These are phyloP conservation scores for Jamesozyma rosinii DNA, from an alignment of 805 yeast species.

Conservation along the genomic window DNA sequence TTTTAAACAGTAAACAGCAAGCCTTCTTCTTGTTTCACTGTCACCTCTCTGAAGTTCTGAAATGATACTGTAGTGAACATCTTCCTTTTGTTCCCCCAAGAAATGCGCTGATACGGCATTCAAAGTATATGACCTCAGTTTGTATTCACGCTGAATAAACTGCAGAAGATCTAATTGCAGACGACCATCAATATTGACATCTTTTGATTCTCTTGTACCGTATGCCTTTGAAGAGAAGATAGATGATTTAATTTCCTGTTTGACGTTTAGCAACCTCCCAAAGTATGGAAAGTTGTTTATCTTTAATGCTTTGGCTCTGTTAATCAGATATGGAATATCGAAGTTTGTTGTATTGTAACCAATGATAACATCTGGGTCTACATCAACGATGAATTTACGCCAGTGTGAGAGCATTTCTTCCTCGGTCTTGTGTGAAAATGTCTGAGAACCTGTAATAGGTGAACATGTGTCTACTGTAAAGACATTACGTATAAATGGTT, in stretches of 20 bases:
- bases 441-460: slow-evolving; percentile 88
- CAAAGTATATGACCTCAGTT: slow-evolving; percentile 85
- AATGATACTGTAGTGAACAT: slow-evolving; percentile 93
- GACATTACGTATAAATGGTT: slow-evolving; percentile 88
- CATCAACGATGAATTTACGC: slow-evolving; percentile 74
- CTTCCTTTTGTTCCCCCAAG: slow-evolving; percentile 92
- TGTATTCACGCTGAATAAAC: slow-evolving; percentile 88
- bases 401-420: slow-evolving; percentile 75
- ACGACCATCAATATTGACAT: slow-evolving; percentile 88
- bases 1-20: slow-evolving; percentile 94
- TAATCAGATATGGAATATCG: slow-evolving; percentile 86
- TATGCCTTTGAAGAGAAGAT: slow-evolving; percentile 89
- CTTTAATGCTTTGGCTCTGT: slow-evolving; percentile 70
- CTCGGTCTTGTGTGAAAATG: slow-evolving; percentile 66
- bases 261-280: slow-evolving; percentile 59
- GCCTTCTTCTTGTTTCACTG: slow-evolving; percentile 82
- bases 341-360: slow-evolving; percentile 94
- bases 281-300: slow-evolving; percentile 70
- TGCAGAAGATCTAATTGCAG: slow-evolving; percentile 89
- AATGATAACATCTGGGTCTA: slow-evolving; percentile 92
- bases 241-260: slow-evolving; percentile 73
- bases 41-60: slow-evolving; percentile 90
- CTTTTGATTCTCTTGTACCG: slow-evolving; percentile 90
- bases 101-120: slow-evolving; percentile 94
- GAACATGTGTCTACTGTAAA: slow-evolving; percentile 89